Conservation (phyloP, 169 alveolate species). For the Neospora caninum region DNA sequence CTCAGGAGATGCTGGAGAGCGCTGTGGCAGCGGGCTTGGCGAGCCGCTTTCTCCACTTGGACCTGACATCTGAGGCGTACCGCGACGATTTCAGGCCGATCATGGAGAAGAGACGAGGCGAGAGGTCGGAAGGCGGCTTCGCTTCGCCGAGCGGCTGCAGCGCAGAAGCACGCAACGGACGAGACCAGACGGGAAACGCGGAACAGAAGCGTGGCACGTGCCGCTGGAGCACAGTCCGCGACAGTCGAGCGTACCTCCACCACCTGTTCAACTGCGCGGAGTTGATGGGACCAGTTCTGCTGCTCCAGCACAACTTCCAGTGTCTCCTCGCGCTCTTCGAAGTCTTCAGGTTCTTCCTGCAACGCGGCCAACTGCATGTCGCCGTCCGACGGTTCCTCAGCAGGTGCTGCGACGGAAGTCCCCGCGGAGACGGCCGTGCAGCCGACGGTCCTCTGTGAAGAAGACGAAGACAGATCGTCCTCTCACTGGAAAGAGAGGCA, state of each 20-base stretch:
- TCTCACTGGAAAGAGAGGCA: too few species aligned
- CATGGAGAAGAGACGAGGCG: neutral
- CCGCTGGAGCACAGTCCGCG: neutral
- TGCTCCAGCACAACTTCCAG: constrained; percentile 29
- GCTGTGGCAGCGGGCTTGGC: neutral
- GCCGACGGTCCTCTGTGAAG: too few species aligned
- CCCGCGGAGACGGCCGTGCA: too few species aligned
- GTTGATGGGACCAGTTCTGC: constrained; percentile 13
- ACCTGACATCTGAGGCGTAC: neutral
- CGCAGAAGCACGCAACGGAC: neutral
- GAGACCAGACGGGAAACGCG: neutral
- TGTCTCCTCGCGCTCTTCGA: neutral
- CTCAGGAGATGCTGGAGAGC: neutral
- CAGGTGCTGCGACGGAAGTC: neutral
- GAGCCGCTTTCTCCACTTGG: neutral
- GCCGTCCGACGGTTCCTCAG: neutral
- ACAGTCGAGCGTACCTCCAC: constrained; percentile 24
- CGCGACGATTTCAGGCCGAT: neutral
- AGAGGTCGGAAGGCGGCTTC: neutral
- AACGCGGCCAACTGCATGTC: neutral
- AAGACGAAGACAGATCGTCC: too few species aligned
- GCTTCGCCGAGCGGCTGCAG: neutral
- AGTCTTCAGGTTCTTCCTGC: neutral
- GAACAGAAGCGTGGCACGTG: neutral
- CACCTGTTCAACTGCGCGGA: neutral